Base-by-base conservation (phyloP, 192 early-diverging fungal genomes). In the Linnemannia exigua region DNA sequence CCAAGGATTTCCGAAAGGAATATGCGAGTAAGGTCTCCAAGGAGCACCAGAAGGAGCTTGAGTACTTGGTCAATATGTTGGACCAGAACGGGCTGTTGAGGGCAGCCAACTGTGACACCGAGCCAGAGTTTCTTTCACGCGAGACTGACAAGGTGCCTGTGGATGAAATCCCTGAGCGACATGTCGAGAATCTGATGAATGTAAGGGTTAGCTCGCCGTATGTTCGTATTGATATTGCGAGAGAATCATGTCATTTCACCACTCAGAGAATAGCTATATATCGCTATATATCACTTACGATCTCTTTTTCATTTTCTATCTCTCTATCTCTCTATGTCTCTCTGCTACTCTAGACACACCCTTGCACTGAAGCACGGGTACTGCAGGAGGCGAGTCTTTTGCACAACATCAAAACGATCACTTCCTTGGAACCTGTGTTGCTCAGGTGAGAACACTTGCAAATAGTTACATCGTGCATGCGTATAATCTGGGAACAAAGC, bases 1-100 rank as follows among this genome's bases (percentile, higher is more conserved):
- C 48, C 70, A 72, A 72, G 47, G 47, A 51, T 28, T 72, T 72
- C 11, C 6, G 19, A 5, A 72, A 7, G 36, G 41, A 46, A 6
- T 72, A 17, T 33, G 47, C 22, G 17, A n/a, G 25, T 15, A 72
- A 25, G 17, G 46, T 72, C 5, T 11, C 22, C 11, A 72, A 72
- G 35, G 46, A 72, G 22, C 31, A 31, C 48, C 70, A 31, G 6
- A 36, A 33, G 16, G 70, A 72, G 31, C 31, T 72, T 17, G 70
- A 51, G 22, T 48, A 48, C 12, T 50, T 72, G 70, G 70, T 72
- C 8, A n/a, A 72, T 36, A 72, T 72, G 22, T 22, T 72, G 46
- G 48, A 72, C 3, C 44, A 41, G 25, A 72, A 72, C 38, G 44
- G 44, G 38, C 20, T 72, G 20, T 33, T 72, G 51, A n/a, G 22